Evolutionary conservation across 139 green algal genomes (phyloP), one percentile per base, ranked within the genome.

Genomic region (Chlorella vulgaris): DNA sequence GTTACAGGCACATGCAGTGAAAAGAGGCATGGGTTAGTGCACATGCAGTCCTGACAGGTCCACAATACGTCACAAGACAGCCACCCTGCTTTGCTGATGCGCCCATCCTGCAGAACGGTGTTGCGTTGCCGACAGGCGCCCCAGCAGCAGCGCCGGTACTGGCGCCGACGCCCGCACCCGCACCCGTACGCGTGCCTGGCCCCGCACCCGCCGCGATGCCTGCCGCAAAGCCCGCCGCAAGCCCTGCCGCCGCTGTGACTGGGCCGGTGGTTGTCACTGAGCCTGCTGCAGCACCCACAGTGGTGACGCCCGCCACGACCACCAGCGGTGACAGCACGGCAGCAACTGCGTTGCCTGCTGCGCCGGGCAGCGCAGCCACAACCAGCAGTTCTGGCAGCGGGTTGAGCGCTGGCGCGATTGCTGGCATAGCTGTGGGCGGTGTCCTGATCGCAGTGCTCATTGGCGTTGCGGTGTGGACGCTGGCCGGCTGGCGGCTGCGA

Each of bases 381-480:
- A 68, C 33, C 53, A 36, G 33, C 18, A 13, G 6, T 7, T 51
- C 65, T 18, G 35, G 36, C 3, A 4, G 53, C 6, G 51, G n/a
- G n/a, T n/a, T 68, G 10, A 33, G 31, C 7, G 36, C 35, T 18
- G 73, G 73, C n/a, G 36, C 29, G 2, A 68, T 79, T 55, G 73
- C 36, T 2, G 73, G 73, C 24, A 79, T 79, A 8, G 53, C 53
- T 3, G 50, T 63, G 35, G 73, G 73, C 53, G 58, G 55, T 29
- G 55, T 65, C 18, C 18, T 21, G 22, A n/a, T 65, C 5, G 55
- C 55, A 5, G 55, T 58, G 47, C 47, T 58, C 13, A 10, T 58
- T 10, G 47, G 13, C 10, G 13, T 58, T 15, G 47, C 15, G 10
- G 47, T 15, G 10, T 58, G 10, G 10, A 15, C 22, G 15, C 55